A percentile compares a stretch with the other conserved stretches of the same genome.
phyloP scores from a whole-genome alignment of 73 alveolate species.

The Tetrahymena borealis region DNA sequence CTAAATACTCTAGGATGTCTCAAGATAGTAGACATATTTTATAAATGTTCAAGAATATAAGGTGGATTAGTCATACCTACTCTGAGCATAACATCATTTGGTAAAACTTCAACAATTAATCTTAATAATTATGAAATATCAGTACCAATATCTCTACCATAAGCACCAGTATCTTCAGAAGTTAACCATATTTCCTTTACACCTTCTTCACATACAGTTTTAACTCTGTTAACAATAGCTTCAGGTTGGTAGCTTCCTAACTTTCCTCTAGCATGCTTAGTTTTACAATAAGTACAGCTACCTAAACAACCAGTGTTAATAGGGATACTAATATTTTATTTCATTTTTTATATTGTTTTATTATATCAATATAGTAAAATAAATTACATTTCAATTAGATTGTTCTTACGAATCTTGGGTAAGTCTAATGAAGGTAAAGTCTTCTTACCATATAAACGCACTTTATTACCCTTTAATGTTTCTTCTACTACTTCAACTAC shows the following conservation, averaged over 20 bases:
- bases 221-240: constrained; percentile 73
- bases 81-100: constrained; percentile 84
- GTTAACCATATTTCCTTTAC: constrained; percentile 93
- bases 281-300: constrained; percentile 90
- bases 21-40: constrained; percentile 74
- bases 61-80: constrained; percentile 97
- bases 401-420: constrained; percentile 88
- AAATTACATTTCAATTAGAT: constrained; percentile 61
- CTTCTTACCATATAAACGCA: constrained; percentile 73
- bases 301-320: constrained; percentile 90
- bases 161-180: constrained; percentile 94
- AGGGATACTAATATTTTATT: constrained; percentile 45
- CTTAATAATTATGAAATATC: constrained; percentile 69
- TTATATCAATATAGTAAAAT: not conserved
- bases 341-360: not conserved
- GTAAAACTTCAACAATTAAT: constrained; percentile 59
- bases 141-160: constrained; percentile 93
- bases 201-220: constrained; percentile 74
- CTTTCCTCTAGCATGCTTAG: constrained; percentile 94
- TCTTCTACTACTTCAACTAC: constrained; percentile 90
- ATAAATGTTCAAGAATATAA: constrained; percentile 79
- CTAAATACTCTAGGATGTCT: constrained; percentile 85
- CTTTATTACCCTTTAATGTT: constrained; percentile 82
- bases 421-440: constrained; percentile 77
- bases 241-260: constrained; percentile 78